Evolutionary conservation across 345 rosid genomes (phyloP).

Genomic region (Eucalyptus albens): DNA sequence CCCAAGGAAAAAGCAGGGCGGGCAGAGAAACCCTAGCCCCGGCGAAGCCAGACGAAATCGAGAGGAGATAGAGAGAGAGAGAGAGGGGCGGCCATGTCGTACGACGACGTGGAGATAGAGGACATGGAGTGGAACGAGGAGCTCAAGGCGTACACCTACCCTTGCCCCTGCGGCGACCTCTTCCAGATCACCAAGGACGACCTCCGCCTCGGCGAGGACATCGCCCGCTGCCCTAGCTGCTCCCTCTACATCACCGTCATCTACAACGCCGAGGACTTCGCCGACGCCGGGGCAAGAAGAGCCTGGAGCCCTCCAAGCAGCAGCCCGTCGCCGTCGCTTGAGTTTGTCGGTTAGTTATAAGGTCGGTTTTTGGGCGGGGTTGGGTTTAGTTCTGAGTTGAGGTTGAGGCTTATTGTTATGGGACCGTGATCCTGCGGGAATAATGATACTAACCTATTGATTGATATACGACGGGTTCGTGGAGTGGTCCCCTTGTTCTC

Average conservation of each 20-base stretch:
- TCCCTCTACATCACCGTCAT: slow-evolving; percentile 84
- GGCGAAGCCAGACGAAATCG: not conserved
- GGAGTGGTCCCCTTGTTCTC: not conserved
- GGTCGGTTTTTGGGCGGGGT: not conserved
- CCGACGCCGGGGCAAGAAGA: not conserved
- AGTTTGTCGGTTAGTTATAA: not conserved
- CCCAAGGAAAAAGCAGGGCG: not conserved
- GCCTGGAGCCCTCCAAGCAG: not conserved
- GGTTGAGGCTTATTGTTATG: not conserved
- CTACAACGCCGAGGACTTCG: slow-evolving; percentile 81
- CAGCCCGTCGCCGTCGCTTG: not conserved
- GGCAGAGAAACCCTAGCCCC: not conserved
- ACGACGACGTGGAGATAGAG: slow-evolving; percentile 97
- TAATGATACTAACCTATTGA: not conserved
- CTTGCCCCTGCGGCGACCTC: slow-evolving; percentile 92
- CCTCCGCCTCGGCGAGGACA: slow-evolving; percentile 78
- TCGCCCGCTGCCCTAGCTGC: slow-evolving; percentile 92
- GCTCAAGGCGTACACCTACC: slow-evolving; percentile 74
- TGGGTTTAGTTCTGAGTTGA: not conserved
- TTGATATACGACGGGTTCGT: not conserved
- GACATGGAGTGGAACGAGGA: slow-evolving; percentile 96
- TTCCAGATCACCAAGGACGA: slow-evolving; percentile 91
- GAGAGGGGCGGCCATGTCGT: slow-evolving; percentile 36
- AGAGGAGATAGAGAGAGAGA: not conserved
- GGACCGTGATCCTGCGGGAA: not conserved